Percentiles rank a stretch among this genome's conserved stretches.
phyloP scores from a whole-genome alignment of 2,329 filamentous ascomycete species.

The Orbilia javanica region DNA sequence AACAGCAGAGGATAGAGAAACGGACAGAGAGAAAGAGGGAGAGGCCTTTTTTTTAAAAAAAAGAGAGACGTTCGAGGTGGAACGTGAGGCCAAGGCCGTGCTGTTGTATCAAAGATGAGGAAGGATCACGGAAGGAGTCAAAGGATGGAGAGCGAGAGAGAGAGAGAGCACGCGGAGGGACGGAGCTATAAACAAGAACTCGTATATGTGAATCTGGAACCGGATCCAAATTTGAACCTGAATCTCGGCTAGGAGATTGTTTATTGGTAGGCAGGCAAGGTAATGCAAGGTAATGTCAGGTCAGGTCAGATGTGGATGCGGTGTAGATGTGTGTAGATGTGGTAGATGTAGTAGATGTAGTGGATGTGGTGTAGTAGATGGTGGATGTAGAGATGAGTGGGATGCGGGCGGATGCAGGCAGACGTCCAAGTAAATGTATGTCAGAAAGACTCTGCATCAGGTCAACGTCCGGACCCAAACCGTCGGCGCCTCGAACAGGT shows the following conservation, averaged over 20 bases:
- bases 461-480: slow-evolving; percentile 42
- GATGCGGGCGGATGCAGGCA: too few relatives aligned
- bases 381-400: too few relatives aligned
- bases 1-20: too few relatives aligned
- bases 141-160: slow-evolving; percentile 31
- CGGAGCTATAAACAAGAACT: slow-evolving; percentile 23
- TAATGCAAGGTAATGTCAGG: too few relatives aligned
- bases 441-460: too few relatives aligned
- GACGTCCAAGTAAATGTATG: too few relatives aligned
- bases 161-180: slow-evolving; percentile 34
- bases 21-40: too few relatives aligned
- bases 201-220: background rate
- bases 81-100: slow-evolving; percentile 18
- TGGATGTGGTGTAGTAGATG: too few relatives aligned
- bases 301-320: too few relatives aligned
- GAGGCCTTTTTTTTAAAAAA: too few relatives aligned
- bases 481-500: slow-evolving; percentile 38
- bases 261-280: too few relatives aligned
- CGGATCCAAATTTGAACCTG: background rate
- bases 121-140: slow-evolving; percentile 22
- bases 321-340: background rate
- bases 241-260: slow-evolving; percentile 8
- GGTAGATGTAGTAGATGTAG: background rate
- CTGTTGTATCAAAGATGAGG: too few relatives aligned
- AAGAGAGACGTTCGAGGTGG: background rate